Evolutionary conservation across 148 eudicot genomes (phyloP).

Genomic region (Vaccinium myrtillus): DNA sequence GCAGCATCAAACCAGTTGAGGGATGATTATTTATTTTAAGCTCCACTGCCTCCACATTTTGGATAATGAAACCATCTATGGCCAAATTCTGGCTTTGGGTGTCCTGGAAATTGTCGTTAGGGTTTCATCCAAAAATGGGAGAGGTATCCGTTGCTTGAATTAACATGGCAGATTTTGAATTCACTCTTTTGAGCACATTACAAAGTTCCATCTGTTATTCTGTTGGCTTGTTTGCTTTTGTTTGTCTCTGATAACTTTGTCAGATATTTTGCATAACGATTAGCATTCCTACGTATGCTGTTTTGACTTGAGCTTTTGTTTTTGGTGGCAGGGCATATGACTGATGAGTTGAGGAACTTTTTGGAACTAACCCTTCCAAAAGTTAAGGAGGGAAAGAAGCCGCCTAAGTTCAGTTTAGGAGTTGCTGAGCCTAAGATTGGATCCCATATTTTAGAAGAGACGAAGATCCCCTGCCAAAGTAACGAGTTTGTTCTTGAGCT

Average conservation of each 20-base stretch:
- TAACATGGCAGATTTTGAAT: not conserved
- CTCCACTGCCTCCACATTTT: not conserved
- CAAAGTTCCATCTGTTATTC: not conserved
- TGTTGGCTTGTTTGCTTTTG: not conserved
- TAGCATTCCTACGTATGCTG: not conserved
- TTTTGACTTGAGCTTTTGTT: not conserved
- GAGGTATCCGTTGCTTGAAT: not conserved
- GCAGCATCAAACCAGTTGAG: not conserved
- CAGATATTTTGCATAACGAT: not conserved
- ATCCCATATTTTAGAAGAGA: slow-evolving; percentile 67
- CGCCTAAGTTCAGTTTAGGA: slow-evolving; percentile 72
- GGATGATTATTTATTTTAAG: not conserved
- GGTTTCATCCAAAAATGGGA: not conserved
- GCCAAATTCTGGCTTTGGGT: not conserved
- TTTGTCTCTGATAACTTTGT: not conserved
- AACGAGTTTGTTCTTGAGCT: slow-evolving; percentile 85
- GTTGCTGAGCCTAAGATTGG: slow-evolving; percentile 85
- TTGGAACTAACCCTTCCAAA: slow-evolving; percentile 68
- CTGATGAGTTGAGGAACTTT: slow-evolving; percentile 76
- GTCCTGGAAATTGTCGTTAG: not conserved
- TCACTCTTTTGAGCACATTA: not conserved
- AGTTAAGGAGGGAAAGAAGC: slow-evolving; percentile 66
- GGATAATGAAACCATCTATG: not conserved
- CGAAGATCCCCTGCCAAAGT: slow-evolving; percentile 80
- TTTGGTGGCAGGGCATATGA: slow-evolving; percentile 66